Conservation (phyloP, 2,329 filamentous ascomycete species). For the Penicillium olsonii region DNA sequence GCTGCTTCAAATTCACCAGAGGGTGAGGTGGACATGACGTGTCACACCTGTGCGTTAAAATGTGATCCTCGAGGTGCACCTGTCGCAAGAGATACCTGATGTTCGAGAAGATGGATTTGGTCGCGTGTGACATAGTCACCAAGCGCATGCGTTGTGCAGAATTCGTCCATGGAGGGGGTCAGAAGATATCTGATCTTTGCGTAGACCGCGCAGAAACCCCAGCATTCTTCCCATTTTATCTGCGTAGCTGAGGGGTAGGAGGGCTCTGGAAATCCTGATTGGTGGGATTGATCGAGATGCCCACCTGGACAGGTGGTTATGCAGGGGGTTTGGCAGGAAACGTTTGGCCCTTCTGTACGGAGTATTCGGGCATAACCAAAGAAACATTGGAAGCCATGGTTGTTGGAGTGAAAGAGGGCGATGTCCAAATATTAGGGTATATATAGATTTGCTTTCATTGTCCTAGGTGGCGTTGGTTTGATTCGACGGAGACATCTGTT, state of each 20-base stretch:
- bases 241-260: too few relatives aligned
- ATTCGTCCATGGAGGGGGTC: background rate
- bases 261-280: too few relatives aligned
- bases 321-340: too few relatives aligned
- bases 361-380: too few relatives aligned
- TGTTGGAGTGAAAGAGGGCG: background rate
- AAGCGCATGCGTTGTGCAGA: background rate
- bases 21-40: background rate
- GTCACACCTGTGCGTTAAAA: background rate
- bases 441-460: too few relatives aligned
- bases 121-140: background rate
- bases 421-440: too few relatives aligned
- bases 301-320: too few relatives aligned
- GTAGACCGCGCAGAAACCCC: background rate
- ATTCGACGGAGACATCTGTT: background rate
- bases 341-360: too few relatives aligned
- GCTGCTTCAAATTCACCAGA: background rate
- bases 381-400: too few relatives aligned
- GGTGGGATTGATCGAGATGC: too few relatives aligned
- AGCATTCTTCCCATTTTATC: too few relatives aligned
- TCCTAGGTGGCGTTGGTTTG: background rate
- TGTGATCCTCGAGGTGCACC: background rate
- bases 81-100: background rate
- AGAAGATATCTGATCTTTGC: background rate
- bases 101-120: background rate